Conservation (phyloP, 2,329 filamentous ascomycete species). For the Penicillium aurantiogriseum region DNA sequence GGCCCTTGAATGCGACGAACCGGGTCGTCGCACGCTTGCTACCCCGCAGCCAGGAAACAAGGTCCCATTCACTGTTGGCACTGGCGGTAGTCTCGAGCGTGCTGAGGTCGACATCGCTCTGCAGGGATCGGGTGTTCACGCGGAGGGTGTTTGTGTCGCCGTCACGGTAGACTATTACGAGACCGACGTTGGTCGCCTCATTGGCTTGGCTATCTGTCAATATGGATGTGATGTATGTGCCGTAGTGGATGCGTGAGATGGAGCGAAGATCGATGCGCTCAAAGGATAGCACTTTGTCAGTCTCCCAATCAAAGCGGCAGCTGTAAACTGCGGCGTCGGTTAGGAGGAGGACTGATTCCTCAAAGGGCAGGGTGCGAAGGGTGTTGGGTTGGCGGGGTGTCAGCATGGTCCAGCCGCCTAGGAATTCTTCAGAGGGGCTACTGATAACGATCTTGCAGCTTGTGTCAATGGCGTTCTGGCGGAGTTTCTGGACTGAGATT, state of each 20-base stretch:
- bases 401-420: conserved; percentile 85
- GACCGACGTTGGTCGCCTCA: conserved; percentile 75
- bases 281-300: conserved; percentile 91
- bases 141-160: conserved; percentile 69
- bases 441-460: conserved; percentile 83
- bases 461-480: conserved; percentile 85
- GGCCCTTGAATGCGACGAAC: conserved; percentile 46
- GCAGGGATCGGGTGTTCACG: conserved; percentile 80
- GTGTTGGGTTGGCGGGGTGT: conserved; percentile 72
- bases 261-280: conserved; percentile 78
- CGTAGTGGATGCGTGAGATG: conserved; percentile 69
- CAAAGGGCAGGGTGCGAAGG: conserved; percentile 69
- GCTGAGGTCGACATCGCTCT: conserved; percentile 54
- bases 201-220: conserved; percentile 75
- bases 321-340: conserved; percentile 84
- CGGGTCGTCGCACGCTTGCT: conserved; percentile 31
- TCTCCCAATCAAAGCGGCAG: conserved; percentile 90
- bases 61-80: conserved; percentile 39
- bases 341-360: conserved; percentile 83
- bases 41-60: conserved; percentile 43
- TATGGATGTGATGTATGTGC: conserved; percentile 87
- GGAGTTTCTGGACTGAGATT: conserved; percentile 77
- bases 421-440: conserved; percentile 77
- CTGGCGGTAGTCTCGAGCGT: conserved; percentile 28
- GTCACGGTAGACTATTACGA: conserved; percentile 74